Evolutionary conservation across 2,329 filamentous ascomycete genomes (phyloP), one percentile per base, ranked within the genome.

Genomic region (Alternaria hordeiaustralica): DNA sequence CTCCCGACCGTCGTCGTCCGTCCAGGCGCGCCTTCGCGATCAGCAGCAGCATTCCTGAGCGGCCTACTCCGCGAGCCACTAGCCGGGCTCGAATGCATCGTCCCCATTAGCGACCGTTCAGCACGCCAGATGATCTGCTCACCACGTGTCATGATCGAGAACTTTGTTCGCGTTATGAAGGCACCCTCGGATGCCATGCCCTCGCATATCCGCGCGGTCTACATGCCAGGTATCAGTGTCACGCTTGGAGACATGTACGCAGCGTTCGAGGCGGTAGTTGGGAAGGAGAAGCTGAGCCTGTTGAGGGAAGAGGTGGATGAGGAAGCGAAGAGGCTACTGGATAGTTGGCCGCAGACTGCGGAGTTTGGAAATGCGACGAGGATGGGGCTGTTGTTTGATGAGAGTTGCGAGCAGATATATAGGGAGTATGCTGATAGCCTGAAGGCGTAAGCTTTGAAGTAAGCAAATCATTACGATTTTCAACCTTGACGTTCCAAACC

Each of bases 61-160:
- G 87, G 87, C 15, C 88, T 89, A 79, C 86, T 89, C 62, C 83
- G 87, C 28, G 87, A 89, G 78, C 87, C 87, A 1, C 80, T 89
- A 75, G 47, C 47, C 47, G 47, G 47, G 1, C 47, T 50, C 12
- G 47, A 80, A 83, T 21, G 60, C 80, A 62, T 83, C 82, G 68
- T 83, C 79, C 53, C 72, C 82, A 43, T 69, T 85, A 5, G 77
- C 86, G 65, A 75, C 75, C 57, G 75, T 78, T 69, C 81, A 83
- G 45, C 84, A 85, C 54, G 79, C 84, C 66, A 80, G 85, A 70
- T 87, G 86, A 81, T 87, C 46, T 87, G 85, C 71, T 85, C 83
- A 47, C 85, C 86, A 10, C 80, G 80, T 62, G 86, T 83, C 5
- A 78, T 87, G 59, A 80, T 86, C 28, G 80, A 79, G 76, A 88